Evolutionary conservation across 495 filamentous ascomycete genomes (phyloP).

Genomic region (Xylaria telfairii): DNA sequence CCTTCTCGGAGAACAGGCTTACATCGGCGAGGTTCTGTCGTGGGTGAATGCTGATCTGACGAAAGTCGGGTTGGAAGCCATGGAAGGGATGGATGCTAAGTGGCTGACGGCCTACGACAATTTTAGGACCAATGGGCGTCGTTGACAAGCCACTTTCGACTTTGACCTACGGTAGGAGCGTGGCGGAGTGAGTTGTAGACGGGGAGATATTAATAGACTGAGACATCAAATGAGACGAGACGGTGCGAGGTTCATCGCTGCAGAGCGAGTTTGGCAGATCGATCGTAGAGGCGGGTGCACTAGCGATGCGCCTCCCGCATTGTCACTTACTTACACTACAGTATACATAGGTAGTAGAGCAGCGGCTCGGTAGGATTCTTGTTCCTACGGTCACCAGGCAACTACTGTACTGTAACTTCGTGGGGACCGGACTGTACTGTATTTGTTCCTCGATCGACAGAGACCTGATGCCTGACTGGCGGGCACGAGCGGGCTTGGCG

Average conservation of each 20-base stretch:
- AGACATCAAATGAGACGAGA: background rate
- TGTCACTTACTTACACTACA: background rate
- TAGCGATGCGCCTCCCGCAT: slow-evolving; percentile 11
- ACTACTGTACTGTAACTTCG: background rate
- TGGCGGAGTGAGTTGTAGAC: slow-evolving; percentile 12
- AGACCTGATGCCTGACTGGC: background rate
- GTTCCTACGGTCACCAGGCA: background rate
- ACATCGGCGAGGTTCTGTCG: slow-evolving; percentile 32
- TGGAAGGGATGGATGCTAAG: slow-evolving; percentile 34
- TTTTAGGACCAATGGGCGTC: slow-evolving; percentile 22
- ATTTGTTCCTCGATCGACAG: background rate
- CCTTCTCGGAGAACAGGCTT: slow-evolving; percentile 30
- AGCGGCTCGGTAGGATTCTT: background rate
- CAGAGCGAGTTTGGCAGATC: slow-evolving; percentile 3
- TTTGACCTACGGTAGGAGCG: no score
- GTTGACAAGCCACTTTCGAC: background rate
- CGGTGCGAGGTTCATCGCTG: background rate
- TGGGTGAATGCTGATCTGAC: slow-evolving; percentile 37
- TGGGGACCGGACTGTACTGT: background rate
- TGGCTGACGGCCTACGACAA: slow-evolving; percentile 33
- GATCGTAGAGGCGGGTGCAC: slow-evolving; percentile 2
- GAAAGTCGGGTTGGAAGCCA: slow-evolving; percentile 28
- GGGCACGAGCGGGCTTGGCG: background rate
- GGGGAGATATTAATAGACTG: slow-evolving; percentile 9
- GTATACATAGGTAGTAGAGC: no score